Base-by-base conservation (phyloP, 768 basidiomycete genomes). In the Tulasnella sp. region DNA sequence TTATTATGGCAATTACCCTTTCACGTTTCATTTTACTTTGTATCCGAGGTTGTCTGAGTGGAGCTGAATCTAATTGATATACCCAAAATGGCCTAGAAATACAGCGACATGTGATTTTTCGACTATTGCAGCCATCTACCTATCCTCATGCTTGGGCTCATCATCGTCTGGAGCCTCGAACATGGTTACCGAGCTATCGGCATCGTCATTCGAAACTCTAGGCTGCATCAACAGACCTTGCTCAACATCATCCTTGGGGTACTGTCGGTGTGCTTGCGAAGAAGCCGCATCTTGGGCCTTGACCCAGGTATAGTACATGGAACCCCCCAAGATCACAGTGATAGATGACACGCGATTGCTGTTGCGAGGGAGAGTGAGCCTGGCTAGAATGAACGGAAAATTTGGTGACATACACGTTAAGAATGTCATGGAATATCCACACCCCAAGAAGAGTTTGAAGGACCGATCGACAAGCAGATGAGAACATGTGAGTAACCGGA, bases 401-500 rank as follows among this genome's bases (percentile, higher is more conserved):
- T 58, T 41, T 28, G 2, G 76, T 11, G n/a, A 89, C 92, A 82
- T 86, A 95, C 94, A 88, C 86, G 1, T 91, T 94, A 64, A 96
- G 87, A 80, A 93, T 82, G 84, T 97, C 95, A 7, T 88, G 87
- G 85, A 96, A 96, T 24, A 94, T 86, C 89, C 89, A 91, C 31
- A 94, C 92, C 9, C 94, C 94, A 34, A 96, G 86, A 50, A 94
- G 86, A 22, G 94, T 95, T 85, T 97, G 95, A 34, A 97, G 87
- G 28, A 96, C 95, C 9, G 94, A 94, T 80, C 93, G 89, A 11
- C 93, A 93, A 41, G 94, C 93, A 82, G 89, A 92, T 22, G 92
- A 92, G 86, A 95, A 93, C 93, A 94, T 95, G 85, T 95, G 94
- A 1, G 93, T 94, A 78, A 96, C 89, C 6, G 94, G 94, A 80